These are phyloP conservation scores for Aspergillus sojae DNA, from an alignment of 2,329 filamentous ascomycete genomes.

Conservation along the genomic window DNA sequence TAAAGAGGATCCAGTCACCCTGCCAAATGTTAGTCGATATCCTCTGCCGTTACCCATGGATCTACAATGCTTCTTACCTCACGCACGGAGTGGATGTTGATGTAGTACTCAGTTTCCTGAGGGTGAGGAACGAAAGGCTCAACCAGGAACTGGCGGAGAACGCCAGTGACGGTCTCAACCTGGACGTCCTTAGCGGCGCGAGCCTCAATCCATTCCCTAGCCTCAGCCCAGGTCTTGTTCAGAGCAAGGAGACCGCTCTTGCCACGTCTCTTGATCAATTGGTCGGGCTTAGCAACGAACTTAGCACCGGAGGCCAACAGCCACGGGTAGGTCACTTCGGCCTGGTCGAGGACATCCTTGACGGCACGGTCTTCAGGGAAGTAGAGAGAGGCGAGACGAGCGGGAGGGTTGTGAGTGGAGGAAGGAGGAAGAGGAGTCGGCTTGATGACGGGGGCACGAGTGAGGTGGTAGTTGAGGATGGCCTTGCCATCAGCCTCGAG, in stretches of 20 bases:
- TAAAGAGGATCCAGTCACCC: constrained; percentile 99
- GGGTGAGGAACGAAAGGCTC: constrained; percentile 98
- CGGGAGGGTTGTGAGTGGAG: constrained; percentile 86
- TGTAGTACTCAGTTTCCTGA: constrained; percentile 96
- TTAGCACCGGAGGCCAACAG: constrained; percentile 78
- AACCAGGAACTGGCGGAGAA: constrained; percentile 92
- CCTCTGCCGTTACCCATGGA: neutral
- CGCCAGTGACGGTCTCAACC: constrained; percentile 88
- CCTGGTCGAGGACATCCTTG: constrained; percentile 85
- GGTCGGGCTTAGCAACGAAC: constrained; percentile 99
- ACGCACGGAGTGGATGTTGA: constrained; percentile 99
- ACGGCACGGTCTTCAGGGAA: constrained; percentile 88
- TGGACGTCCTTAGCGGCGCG: constrained; percentile 88
- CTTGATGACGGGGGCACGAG: constrained; percentile 95
- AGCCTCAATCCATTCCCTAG: constrained; percentile 89
- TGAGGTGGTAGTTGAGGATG: constrained; percentile 99
- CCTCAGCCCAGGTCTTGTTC: constrained; percentile 97
- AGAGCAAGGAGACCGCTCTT: constrained; percentile 96
- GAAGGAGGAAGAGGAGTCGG: constrained; percentile 85
- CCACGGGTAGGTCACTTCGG: constrained; percentile 97
- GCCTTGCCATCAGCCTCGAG: constrained; percentile 99
- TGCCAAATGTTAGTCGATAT: constrained; percentile 41
- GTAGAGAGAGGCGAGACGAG: constrained; percentile 87
- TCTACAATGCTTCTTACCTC: constrained; percentile 72
- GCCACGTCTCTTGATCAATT: constrained; percentile 98